phyloP scores from a whole-genome alignment of 306 rosid genomes.

The Inga laurina region DNA sequence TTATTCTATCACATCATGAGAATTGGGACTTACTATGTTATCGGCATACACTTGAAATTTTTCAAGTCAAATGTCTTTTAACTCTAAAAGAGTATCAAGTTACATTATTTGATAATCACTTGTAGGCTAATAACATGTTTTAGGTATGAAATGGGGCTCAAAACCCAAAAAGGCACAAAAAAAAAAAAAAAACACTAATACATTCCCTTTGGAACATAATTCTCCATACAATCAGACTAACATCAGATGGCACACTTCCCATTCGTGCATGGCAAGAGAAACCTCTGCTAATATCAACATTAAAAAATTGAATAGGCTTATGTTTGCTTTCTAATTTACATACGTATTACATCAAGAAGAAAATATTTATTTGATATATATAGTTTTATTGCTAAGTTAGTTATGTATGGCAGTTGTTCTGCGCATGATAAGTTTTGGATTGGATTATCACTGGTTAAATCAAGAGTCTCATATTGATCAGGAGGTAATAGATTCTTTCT shows the following conservation, averaged over 20 bases:
- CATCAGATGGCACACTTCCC: background rate
- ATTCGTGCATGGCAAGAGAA: background rate
- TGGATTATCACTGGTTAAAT: slow-evolving; percentile 84
- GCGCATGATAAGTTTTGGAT: slow-evolving; percentile 96
- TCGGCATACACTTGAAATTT: background rate
- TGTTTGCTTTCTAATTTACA: slow-evolving; percentile 26
- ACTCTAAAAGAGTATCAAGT: slow-evolving; percentile 21
- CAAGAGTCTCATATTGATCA: slow-evolving; percentile 62
- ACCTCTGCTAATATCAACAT: background rate
- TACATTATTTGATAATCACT: slow-evolving; percentile 18
- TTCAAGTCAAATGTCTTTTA: slow-evolving; percentile 8
- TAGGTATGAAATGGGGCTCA: background rate
- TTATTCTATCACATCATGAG: background rate
- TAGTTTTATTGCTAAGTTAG: slow-evolving; percentile 16
- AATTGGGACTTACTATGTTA: background rate
- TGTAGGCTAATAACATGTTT: background rate
- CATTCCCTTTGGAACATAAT: background rate
- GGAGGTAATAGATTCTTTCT: slow-evolving; percentile 55
- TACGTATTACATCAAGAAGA: background rate
- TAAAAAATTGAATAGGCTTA: background rate
- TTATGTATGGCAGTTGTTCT: slow-evolving; percentile 72
- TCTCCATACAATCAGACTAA: background rate
- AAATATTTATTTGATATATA: background rate
- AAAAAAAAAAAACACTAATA: background rate
- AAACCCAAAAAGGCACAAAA: background rate